Base-by-base conservation (phyloP, 768 basidiomycete species). In the Suillus luteus region DNA sequence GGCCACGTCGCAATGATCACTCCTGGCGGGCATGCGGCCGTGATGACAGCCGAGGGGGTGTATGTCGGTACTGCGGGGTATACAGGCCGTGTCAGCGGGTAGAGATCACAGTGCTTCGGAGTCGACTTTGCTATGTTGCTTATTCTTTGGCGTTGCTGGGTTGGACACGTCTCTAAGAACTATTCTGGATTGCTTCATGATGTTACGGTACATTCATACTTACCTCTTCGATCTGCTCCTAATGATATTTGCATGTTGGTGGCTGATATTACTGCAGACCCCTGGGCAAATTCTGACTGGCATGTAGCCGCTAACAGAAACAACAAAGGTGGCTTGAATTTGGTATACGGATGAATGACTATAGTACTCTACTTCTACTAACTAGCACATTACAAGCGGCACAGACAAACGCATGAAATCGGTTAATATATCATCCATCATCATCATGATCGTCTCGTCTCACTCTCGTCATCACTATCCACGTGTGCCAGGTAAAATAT, bases 1-100 rank as follows among this genome's bases (percentile, higher is more conserved):
- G 75, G 73, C 1, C 76, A 75, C 35, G 66, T 75, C 15, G 73
- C 73, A 12, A 75, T 76, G 73, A 40, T 76, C 41, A 76, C 75
- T 0, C 73, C 73, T 1, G 73, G 73, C 5, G 75, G 73, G 0
- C 69, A 76, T 43, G 67, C 70, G 1, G 73, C 75, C 2, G 63
- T 75, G 27, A 71, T 76, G 73, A 75, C 73, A 6, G 67, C 73
- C 11, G 75, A 75, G 10, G 73, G 73, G 1, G 73, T 75, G 40
- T 75, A 75, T 17, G 73, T 75, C 0, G 75, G 73, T 27, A 71
- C 74, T 14, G 71, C 63, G 8, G 60, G 46, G 38, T 57, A 57
- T 40, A 57, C 55, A 3, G 57, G 40, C 10, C 57, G 57, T 11
- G 57, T 58, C 24, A 58, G 40, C 6, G 40, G 40, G 17, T 58